Percentiles rank a stretch among this genome's conserved stretches.
These are phyloP conservation scores for Gnomoniopsis smithogilvyi DNA, from an alignment of 2,329 filamentous ascomycete genomes.

Conservation along the genomic window DNA sequence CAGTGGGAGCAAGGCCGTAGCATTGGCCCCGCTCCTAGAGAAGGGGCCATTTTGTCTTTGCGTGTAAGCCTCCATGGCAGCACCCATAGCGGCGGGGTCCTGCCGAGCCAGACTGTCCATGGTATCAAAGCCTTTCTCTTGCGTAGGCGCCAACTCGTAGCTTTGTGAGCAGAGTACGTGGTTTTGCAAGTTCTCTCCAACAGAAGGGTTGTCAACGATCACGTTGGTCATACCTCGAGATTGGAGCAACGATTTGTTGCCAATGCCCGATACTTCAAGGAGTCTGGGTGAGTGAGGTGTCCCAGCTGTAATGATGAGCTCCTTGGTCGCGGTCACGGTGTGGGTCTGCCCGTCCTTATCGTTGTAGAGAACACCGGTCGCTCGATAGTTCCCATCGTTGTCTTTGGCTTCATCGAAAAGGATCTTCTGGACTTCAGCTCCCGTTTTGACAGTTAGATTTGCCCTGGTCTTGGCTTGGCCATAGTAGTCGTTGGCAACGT, in stretches of 20 bases:
- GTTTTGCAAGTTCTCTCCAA: slow-evolving; percentile 37
- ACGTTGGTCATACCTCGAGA: slow-evolving; percentile 28
- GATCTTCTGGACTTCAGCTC: not conserved
- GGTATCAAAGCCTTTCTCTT: slow-evolving; percentile 25
- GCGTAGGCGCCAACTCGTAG: not conserved
- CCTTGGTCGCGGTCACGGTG: slow-evolving; percentile 2
- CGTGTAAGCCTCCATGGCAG: not conserved
- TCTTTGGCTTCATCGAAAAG: not conserved
- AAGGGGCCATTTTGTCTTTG: not conserved
- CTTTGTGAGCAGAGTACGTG: slow-evolving; percentile 21
- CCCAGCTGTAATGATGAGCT: slow-evolving; percentile 24
- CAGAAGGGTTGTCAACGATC: slow-evolving; percentile 31
- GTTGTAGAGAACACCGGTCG: not conserved
- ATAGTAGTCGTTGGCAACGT: slow-evolving; percentile 19
- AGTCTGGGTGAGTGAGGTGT: slow-evolving; percentile 21
- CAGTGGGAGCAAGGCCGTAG: not conserved
- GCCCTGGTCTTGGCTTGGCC: slow-evolving; percentile 2
- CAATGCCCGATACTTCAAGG: slow-evolving; percentile 25
- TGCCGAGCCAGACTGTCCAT: slow-evolving; percentile 10
- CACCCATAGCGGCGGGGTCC: not conserved
- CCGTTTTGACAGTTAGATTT: slow-evolving; percentile 19
- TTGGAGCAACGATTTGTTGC: slow-evolving; percentile 33
- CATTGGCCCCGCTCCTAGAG: not conserved
- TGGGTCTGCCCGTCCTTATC: not conserved
- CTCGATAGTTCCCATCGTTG: not conserved